A percentile compares a stretch with the other conserved stretches of the same genome.
Evolutionary conservation across 2,329 filamentous ascomycete species (phyloP).

Genomic region (Aspergillus melleus): DNA sequence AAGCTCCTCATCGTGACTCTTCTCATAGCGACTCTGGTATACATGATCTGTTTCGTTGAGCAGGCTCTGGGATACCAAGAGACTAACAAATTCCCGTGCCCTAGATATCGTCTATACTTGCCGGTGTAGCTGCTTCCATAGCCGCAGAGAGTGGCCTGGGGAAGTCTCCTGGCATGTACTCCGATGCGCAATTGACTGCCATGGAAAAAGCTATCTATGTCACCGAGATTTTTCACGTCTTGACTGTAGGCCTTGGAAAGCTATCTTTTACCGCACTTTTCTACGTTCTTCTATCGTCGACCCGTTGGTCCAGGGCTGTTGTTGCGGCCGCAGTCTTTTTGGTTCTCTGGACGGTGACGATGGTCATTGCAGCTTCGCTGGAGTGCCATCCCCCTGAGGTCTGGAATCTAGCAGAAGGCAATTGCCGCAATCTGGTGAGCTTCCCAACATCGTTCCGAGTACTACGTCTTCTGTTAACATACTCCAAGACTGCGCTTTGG

Average conservation of each 20-base stretch:
- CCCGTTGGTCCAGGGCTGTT: background rate
- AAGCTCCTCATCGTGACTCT: conserved; percentile 2
- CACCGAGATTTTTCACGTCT: background rate
- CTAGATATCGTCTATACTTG: background rate
- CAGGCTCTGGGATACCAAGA: too few species aligned
- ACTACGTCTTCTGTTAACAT: background rate
- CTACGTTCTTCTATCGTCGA: background rate
- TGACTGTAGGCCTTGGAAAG: background rate
- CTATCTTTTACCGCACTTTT: background rate
- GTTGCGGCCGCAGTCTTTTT: background rate
- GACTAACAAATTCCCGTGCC: too few species aligned
- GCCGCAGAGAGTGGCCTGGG: background rate
- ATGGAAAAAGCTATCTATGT: background rate
- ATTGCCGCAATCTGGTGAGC: background rate
- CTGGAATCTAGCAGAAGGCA: background rate
- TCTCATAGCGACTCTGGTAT: background rate
- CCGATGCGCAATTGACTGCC: background rate
- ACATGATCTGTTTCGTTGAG: background rate
- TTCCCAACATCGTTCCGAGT: background rate
- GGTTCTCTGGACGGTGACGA: background rate
- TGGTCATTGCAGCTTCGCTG: background rate
- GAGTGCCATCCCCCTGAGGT: background rate
- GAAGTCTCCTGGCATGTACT: background rate
- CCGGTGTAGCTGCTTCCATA: background rate
- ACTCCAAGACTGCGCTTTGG: background rate